A percentile compares a stretch with the other conserved stretches of the same genome.
Evolutionary conservation across 345 rosid genomes (phyloP).

Genomic region (Clarkia xantiana): DNA sequence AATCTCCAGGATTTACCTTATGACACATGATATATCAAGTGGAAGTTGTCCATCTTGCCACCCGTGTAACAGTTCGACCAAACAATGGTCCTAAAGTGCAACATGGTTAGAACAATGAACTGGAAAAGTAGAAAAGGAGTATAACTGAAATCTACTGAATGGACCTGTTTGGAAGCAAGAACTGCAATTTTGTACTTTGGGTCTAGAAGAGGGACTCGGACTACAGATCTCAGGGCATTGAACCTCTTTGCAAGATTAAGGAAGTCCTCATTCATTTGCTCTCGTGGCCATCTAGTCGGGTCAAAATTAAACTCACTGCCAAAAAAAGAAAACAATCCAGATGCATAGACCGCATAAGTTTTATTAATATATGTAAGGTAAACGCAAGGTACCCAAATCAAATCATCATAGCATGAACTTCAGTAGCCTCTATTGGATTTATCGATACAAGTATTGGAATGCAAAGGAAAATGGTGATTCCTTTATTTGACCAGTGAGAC

Average conservation of each 20-base stretch:
- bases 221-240: slow-evolving; percentile 50
- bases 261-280: slow-evolving; percentile 63
- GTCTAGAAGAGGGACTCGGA: slow-evolving; percentile 66
- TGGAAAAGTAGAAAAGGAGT: background rate
- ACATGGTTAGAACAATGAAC: background rate
- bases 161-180: slow-evolving; percentile 80
- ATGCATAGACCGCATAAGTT: too few relatives aligned
- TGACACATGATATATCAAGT: slow-evolving; percentile 71
- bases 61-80: slow-evolving; percentile 64
- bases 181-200: slow-evolving; percentile 81
- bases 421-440: too few relatives aligned
- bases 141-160: background rate
- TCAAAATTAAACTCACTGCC: slow-evolving; percentile 67
- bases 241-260: slow-evolving; percentile 37
- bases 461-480: too few relatives aligned
- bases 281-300: slow-evolving; percentile 64
- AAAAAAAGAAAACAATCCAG: background rate
- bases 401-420: too few relatives aligned
- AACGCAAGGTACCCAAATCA: too few relatives aligned
- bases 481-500: too few relatives aligned
- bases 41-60: slow-evolving; percentile 95
- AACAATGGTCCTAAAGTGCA: slow-evolving; percentile 71
- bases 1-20: slow-evolving; percentile 36
- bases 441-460: too few relatives aligned
- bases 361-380: too few relatives aligned